Evolutionary conservation across 2,329 filamentous ascomycete species (phyloP), one percentile per base, ranked within the genome.

Genomic region (Verticillium isaacii): DNA sequence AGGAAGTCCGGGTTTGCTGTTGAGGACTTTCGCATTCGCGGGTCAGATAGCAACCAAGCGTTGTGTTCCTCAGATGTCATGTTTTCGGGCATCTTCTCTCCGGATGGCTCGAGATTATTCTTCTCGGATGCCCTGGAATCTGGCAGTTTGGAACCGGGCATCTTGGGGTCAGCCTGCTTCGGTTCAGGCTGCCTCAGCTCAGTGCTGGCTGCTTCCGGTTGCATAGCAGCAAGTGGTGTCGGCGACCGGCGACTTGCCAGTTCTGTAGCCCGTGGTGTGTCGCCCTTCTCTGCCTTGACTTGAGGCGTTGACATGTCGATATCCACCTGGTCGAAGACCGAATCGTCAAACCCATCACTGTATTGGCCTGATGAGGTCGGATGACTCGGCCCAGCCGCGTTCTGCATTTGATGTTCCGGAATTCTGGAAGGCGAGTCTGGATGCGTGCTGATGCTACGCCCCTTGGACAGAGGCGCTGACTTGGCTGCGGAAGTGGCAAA

Each of bases 1-100:
- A 99, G 80, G 64, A 99, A 99, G 39, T 95, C 89, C 0, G 96
- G 95, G 67, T 99, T 96, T 9, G 93, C 91, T 1, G 93, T 93
- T 1, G 93, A 96, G 0, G 93, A 93, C 70, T 96, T 95, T 63
- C 92, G 86, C 68, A 97, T 87, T 37, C 88, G 88, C 2, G 95
- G 93, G 69, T 98, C 93, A 2, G 90, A 86, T 3, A 99, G 81
- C 1, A 98, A 81, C 63, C 90, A 80, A 11, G 91, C 90, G 71
- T 98, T 99, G 74, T 98, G 93, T 71, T 97, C 91, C 74, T 99
- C 94, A 0, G 95, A 91, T 0, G 92, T 97, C 78, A 95, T 76
- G 0, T 90, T 93, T 74, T 93, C 75, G 0, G 70, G 66, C 61
- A 70, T 71, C 32, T 63, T 69, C 63, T 14, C 64, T 4, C n/a